Conservation (phyloP, 1,284 basidiomycete species). For the Vanrija sp. region DNA sequence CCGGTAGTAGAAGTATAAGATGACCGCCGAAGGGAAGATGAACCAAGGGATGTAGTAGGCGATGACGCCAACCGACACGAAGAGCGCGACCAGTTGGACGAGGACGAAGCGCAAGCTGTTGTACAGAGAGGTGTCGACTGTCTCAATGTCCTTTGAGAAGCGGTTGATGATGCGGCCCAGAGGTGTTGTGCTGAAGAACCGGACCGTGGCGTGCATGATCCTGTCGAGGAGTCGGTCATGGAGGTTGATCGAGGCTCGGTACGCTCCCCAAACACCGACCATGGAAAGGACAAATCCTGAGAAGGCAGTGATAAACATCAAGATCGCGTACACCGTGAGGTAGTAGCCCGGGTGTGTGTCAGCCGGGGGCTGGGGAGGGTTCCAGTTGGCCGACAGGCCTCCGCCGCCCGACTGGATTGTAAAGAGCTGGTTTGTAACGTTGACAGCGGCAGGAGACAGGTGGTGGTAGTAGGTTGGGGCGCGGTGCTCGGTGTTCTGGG, state of each 20-base stretch:
- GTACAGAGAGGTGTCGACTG: slow-evolving; percentile 68
- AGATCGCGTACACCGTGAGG: slow-evolving; percentile 44
- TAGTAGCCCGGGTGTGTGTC: slow-evolving; percentile 47
- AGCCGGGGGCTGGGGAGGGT: too few relatives aligned
- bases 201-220: slow-evolving; percentile 38
- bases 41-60: slow-evolving; percentile 68
- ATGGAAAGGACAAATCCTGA: slow-evolving; percentile 37
- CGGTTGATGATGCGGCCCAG: slow-evolving; percentile 66
- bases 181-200: slow-evolving; percentile 48
- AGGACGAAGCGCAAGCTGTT: slow-evolving; percentile 68
- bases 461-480: too few relatives aligned
- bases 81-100: slow-evolving; percentile 65
- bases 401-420: background rate
- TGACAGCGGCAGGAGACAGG: too few relatives aligned
- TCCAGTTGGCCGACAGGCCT: slow-evolving; percentile 32
- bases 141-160: slow-evolving; percentile 75
- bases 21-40: slow-evolving; percentile 63
- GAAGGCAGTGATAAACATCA: slow-evolving; percentile 34
- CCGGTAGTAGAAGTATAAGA: slow-evolving; percentile 59
- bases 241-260: slow-evolving; percentile 52
- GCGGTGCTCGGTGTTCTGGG: background rate
- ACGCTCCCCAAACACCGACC: slow-evolving; percentile 51
- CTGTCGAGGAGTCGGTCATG: slow-evolving; percentile 41
- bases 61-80: slow-evolving; percentile 58
- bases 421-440: too few relatives aligned